phyloP scores from a whole-genome alignment of 192 early-diverging fungal species.

The Cladochytrium replicatum region DNA sequence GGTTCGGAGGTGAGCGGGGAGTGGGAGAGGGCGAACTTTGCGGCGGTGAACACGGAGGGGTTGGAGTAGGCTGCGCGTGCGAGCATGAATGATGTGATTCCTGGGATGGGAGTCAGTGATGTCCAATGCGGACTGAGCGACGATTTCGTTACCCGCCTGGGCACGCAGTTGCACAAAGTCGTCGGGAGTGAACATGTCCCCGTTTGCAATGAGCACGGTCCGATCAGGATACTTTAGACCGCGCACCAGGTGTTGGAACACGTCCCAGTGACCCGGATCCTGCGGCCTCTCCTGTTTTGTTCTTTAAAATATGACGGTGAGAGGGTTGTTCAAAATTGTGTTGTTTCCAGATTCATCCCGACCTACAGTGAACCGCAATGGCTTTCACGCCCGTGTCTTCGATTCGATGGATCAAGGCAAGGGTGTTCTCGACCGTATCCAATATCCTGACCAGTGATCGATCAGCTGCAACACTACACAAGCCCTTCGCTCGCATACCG shows the following conservation, averaged over 20 bases:
- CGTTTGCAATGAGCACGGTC: slow-evolving; percentile 83
- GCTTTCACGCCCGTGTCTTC: slow-evolving; percentile 78
- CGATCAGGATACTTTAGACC: slow-evolving; percentile 43
- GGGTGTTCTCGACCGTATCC: slow-evolving; percentile 64
- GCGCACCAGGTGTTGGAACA: slow-evolving; percentile 61
- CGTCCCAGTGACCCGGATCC: slow-evolving; percentile 75
- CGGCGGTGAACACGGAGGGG: slow-evolving; percentile 71
- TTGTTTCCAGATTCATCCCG: too few relatives aligned
- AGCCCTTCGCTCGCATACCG: slow-evolving; percentile 26
- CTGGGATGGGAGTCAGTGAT: slow-evolving; percentile 16
- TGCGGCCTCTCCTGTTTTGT: slow-evolving; percentile 58
- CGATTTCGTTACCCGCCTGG: slow-evolving; percentile 34
- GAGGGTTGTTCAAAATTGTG: neutral
- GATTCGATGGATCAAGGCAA: slow-evolving; percentile 70
- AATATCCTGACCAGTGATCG: slow-evolving; percentile 39
- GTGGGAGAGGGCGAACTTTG: slow-evolving; percentile 33
- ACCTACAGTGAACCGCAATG: slow-evolving; percentile 83
- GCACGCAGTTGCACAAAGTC: slow-evolving; percentile 54
- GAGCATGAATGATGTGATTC: slow-evolving; percentile 71
- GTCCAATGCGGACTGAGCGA: neutral
- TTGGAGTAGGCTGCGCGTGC: slow-evolving; percentile 81
- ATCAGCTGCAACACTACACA: slow-evolving; percentile 11
- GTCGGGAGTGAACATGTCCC: slow-evolving; percentile 62
- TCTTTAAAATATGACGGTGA: neutral
- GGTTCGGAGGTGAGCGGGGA: neutral